Percentiles rank a stretch among this genome's conserved stretches.
These are phyloP conservation scores for Cryptosporidium xiaoi DNA, from an alignment of 169 alveolate genomes.

Conservation along the genomic window DNA sequence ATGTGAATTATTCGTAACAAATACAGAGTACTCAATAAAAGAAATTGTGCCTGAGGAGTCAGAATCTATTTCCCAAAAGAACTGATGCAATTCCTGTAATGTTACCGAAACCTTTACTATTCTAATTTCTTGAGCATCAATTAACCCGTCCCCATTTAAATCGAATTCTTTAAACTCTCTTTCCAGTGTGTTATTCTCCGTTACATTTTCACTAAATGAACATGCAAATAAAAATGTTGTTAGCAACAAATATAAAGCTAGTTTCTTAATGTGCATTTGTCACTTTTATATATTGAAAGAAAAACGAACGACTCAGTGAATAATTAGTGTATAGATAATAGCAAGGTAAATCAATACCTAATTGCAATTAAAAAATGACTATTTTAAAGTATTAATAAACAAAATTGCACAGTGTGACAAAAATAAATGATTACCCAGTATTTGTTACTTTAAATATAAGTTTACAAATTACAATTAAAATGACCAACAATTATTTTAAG, in stretches of 20 bases:
- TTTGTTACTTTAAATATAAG: no score
- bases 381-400: no score
- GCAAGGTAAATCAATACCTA: neutral
- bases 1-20: constrained; percentile 48
- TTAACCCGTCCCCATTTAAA: constrained; percentile 28
- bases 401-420: no score
- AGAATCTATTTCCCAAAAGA: constrained; percentile 69
- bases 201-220: neutral
- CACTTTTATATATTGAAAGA: neutral
- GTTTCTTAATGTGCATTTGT: neutral
- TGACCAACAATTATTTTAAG: no score
- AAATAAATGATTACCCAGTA: no score
- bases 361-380: no score
- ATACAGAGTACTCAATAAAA: constrained; percentile 8
- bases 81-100: constrained; percentile 59
- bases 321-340: neutral
- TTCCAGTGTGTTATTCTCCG: constrained; percentile 4
- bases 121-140: constrained; percentile 74
- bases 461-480: no score
- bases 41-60: constrained; percentile 67
- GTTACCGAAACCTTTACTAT: constrained; percentile 34
- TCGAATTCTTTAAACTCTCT: constrained; percentile 57
- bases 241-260: neutral
- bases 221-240: neutral
- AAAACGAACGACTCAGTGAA: neutral